These are phyloP conservation scores for Amauroascus niger DNA, from an alignment of 2,329 filamentous ascomycete genomes.

Conservation along the genomic window DNA sequence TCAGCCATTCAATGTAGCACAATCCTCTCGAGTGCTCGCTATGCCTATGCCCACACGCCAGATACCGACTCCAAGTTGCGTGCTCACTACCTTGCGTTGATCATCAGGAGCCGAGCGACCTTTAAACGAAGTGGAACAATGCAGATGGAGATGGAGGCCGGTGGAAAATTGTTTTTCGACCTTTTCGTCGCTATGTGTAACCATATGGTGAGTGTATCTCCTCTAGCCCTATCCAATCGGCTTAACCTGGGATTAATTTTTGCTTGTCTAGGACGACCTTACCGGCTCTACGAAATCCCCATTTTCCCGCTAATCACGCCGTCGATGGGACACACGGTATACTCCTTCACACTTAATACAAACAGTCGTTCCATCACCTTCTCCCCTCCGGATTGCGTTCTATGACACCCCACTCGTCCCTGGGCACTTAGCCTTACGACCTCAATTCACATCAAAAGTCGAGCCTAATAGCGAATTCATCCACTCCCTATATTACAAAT, in stretches of 20 bases:
- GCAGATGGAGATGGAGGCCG: constrained; percentile 88
- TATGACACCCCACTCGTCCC: neutral
- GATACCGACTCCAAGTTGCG: constrained; percentile 84
- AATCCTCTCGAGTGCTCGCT: constrained; percentile 78
- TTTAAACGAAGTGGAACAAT: constrained; percentile 93
- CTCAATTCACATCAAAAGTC: neutral
- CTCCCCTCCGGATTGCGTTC: neutral
- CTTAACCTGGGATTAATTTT: neutral
- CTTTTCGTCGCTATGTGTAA: constrained; percentile 89
- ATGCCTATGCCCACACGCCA: constrained; percentile 79
- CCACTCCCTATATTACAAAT: neutral
- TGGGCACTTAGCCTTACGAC: neutral
- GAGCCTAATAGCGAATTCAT: too few species aligned
- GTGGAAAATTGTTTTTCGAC: constrained; percentile 84
- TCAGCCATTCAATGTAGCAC: constrained; percentile 74
- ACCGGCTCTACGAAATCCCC: constrained; percentile 18
- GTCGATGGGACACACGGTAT: neutral
- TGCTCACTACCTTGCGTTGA: constrained; percentile 83
- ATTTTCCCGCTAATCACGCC: constrained; percentile 16
- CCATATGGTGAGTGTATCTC: constrained; percentile 56
- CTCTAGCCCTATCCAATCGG: neutral
- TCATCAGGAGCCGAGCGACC: constrained; percentile 75
- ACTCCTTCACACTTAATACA: neutral
- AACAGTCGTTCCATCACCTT: neutral
- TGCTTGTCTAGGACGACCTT: constrained; percentile 23